Evolutionary conservation across 2,329 filamentous ascomycete genomes (phyloP), one percentile per base, ranked within the genome.

Genomic region (Apiospora kogelbergensis): DNA sequence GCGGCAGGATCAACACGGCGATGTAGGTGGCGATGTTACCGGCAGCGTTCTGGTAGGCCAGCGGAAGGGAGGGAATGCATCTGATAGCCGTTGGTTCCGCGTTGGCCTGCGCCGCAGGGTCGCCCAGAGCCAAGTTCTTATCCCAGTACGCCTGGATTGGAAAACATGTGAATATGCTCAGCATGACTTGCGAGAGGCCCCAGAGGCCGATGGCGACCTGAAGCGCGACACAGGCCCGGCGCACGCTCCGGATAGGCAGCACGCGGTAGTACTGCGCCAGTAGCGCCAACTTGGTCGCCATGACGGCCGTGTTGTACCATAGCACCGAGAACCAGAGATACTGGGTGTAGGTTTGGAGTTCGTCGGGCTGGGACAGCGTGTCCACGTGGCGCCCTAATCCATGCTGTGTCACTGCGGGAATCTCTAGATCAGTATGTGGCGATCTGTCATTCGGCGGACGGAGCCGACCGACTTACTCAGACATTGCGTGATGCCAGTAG

Each of bases 221-320:
- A 65, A 76, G 73, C 24, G 70, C 46, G 66, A 75, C 67, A 66
- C 77, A 78, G 45, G 66, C 60, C 33, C 66, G 64, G 44, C 67
- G 67, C 53, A 76, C 68, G 17, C 64, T 70, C 33, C 73, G 72
- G 68, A 75, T 73, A 11, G 73, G 71, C 17, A 81, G 77, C 11
- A 81, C 73, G 26, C 80, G 78, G 48, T 78, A 78, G 73, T 81
- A 82, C 69, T 81, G 80, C 9, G 80, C 70, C 37, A 81, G 72
- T 46, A 82, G 79, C 0, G 79, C 78, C 65, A 78, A 74, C 68
- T 81, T 82, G 68, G 79, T 74, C 30, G 73, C 70, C 44, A 73
- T 64, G 2, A 81, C 72, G 30, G 73, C 71, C 9, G 71, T 63
- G 63, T 77, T 77, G 71, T 81, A 81, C n/a, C 76, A 69, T 7